A percentile compares a stretch with the other conserved stretches of the same genome.
These are phyloP conservation scores for Cyclospora cayetanensis DNA, from an alignment of 169 alveolate genomes.

Conservation along the genomic window DNA sequence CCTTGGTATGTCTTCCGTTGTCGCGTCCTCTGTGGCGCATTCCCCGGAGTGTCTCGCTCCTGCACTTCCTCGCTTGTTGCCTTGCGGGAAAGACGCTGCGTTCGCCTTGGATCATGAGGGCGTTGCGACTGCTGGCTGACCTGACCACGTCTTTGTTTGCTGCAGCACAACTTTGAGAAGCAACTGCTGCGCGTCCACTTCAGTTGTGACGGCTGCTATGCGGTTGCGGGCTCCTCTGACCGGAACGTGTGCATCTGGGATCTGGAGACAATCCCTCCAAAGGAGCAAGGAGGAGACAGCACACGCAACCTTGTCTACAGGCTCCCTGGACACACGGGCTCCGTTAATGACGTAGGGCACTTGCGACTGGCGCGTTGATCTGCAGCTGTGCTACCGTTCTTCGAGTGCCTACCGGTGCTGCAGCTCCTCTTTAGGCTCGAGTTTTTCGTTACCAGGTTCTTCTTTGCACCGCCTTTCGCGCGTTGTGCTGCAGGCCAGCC, in stretches of 20 bases:
- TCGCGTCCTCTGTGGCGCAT: no score
- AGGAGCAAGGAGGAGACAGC: neutral
- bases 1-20: slow-evolving; percentile 70
- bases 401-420: neutral
- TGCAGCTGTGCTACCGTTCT: neutral
- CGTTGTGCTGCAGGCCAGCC: slow-evolving; percentile 21
- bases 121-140: neutral
- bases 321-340: slow-evolving; percentile 86
- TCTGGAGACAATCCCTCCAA: neutral
- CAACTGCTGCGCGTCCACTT: slow-evolving; percentile 82
- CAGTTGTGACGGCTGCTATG: slow-evolving; percentile 75
- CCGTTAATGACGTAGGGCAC: slow-evolving; percentile 84
- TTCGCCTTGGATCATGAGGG: neutral
- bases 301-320: slow-evolving; percentile 79
- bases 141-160: neutral
- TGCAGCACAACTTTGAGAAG: slow-evolving; percentile 83
- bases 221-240: slow-evolving; percentile 86
- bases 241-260: slow-evolving; percentile 78
- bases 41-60: neutral
- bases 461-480: neutral
- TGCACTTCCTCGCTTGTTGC: neutral
- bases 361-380: neutral
- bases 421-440: neutral
- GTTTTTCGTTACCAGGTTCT: neutral
- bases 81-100: neutral